Evolutionary conservation across 208 protist genomes (phyloP).

Genomic region (Trypanosoma caninum): DNA sequence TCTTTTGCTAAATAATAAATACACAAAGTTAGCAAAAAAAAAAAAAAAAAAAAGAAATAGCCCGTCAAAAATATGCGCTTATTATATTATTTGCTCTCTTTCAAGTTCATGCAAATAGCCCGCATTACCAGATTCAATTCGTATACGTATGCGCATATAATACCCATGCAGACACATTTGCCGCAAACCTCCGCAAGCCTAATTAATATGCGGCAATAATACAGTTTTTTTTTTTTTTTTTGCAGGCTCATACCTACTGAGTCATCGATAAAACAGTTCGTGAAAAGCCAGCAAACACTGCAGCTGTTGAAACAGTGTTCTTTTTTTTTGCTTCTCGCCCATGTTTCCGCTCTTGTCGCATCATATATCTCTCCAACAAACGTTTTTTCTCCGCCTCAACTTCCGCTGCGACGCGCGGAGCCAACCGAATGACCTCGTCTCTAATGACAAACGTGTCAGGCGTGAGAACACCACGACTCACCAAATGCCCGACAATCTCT

Average conservation of each 20-base stretch:
- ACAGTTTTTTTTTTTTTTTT: no score
- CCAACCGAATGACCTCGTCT: conserved; percentile 22
- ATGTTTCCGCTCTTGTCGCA: background rate
- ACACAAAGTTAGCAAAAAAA: no score
- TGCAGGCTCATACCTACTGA: conserved; percentile 16
- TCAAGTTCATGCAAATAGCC: no score
- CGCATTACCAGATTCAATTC: no score
- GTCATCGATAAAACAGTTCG: conserved; percentile 21
- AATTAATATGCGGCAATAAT: no score
- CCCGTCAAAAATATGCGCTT: no score
- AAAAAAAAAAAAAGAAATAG: no score
- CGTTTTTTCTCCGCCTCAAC: conserved; percentile 28
- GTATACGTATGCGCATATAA: no score
- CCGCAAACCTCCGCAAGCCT: no score
- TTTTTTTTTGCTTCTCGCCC: background rate
- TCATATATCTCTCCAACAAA: conserved; percentile 4
- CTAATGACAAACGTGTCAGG: conserved; percentile 34
- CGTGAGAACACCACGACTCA: conserved; percentile 6
- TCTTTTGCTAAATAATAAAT: no score
- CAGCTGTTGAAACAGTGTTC: conserved; percentile 18
- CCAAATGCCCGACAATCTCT: conserved; percentile 17
- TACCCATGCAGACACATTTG: no score
- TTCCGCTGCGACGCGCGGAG: conserved; percentile 40
- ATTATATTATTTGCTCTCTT: no score
- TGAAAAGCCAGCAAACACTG: conserved; percentile 37